phyloP scores from a whole-genome alignment of 495 filamentous ascomycete species.

The Annulohypoxylon maeteangense region DNA sequence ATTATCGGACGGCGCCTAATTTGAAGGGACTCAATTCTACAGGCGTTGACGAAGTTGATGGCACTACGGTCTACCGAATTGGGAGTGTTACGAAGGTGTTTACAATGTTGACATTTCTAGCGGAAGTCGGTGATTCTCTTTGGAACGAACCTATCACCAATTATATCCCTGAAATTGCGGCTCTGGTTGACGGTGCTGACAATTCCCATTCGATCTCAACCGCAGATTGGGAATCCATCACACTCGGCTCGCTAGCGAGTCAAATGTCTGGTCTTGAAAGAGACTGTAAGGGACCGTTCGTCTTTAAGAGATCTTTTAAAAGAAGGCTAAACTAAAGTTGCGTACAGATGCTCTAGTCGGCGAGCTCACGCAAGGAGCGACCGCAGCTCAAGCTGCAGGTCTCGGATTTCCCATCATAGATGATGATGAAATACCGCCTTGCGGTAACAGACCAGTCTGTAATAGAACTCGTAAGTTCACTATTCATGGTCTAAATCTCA shows the following conservation, averaged over 20 bases:
- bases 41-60: conserved; percentile 53
- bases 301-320: neutral
- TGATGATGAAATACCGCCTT: conserved; percentile 56
- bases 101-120: conserved; percentile 57
- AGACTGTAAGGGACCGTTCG: conserved; percentile 45
- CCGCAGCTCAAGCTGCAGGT: conserved; percentile 26
- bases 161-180: conserved; percentile 64
- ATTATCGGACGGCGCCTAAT: conserved; percentile 61
- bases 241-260: conserved; percentile 63
- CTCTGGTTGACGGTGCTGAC: conserved; percentile 51
- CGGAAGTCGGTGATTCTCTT: conserved; percentile 49
- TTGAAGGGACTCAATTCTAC: conserved; percentile 49
- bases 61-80: conserved; percentile 58
- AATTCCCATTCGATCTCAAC: conserved; percentile 51
- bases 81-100: conserved; percentile 64
- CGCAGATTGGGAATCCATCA: conserved; percentile 65
- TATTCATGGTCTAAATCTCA: neutral
- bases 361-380: conserved; percentile 54
- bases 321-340: conserved; percentile 31
- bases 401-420: conserved; percentile 54
- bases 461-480: conserved; percentile 40
- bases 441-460: conserved; percentile 52
- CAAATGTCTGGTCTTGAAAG: conserved; percentile 64
- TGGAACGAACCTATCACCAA: conserved; percentile 58
- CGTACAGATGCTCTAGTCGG: conserved; percentile 54